Conservation (phyloP, 2,329 filamentous ascomycete species). For the Penicillium sp. region DNA sequence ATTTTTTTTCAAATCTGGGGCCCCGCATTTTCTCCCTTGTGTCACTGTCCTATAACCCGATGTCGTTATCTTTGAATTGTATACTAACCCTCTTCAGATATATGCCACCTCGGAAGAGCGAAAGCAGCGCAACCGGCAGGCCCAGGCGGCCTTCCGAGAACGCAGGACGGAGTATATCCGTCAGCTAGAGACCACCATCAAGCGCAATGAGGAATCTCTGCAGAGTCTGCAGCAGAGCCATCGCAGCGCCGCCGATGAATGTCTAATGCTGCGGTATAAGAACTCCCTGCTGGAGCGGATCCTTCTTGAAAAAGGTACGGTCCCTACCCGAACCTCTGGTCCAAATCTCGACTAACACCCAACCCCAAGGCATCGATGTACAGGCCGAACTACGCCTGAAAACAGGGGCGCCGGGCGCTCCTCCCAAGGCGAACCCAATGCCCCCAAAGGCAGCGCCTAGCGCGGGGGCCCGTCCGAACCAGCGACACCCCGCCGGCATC, state of each 20-base stretch:
- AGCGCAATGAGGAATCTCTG: constrained; percentile 88
- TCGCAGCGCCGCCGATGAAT: constrained; percentile 88
- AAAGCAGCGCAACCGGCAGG: constrained; percentile 94
- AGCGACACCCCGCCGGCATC: constrained; percentile 63
- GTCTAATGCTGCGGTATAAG: constrained; percentile 95
- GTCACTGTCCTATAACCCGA: not conserved
- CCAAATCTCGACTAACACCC: constrained; percentile 3
- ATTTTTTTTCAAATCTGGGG: constrained; percentile 22
- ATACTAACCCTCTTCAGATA: constrained; percentile 52
- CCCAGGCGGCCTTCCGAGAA: constrained; percentile 93
- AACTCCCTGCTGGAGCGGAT: constrained; percentile 94
- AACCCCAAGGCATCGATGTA: constrained; percentile 78
- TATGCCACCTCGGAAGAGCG: constrained; percentile 98
- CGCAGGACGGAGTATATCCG: constrained; percentile 98
- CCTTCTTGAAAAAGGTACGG: constrained; percentile 79
- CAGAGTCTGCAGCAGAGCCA: constrained; percentile 90
- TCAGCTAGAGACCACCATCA: constrained; percentile 93
- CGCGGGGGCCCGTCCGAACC: constrained; percentile 67
- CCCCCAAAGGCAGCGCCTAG: constrained; percentile 62
- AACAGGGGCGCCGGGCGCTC: constrained; percentile 69
- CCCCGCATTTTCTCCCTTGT: constrained; percentile 22
- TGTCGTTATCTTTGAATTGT: constrained; percentile 2
- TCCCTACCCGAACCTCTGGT: not conserved
- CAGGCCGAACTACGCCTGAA: constrained; percentile 91
- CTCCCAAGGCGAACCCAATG: constrained; percentile 58